Evolutionary conservation across 2,329 filamentous ascomycete species (phyloP).

Genomic region (Lachnellula cervina): DNA sequence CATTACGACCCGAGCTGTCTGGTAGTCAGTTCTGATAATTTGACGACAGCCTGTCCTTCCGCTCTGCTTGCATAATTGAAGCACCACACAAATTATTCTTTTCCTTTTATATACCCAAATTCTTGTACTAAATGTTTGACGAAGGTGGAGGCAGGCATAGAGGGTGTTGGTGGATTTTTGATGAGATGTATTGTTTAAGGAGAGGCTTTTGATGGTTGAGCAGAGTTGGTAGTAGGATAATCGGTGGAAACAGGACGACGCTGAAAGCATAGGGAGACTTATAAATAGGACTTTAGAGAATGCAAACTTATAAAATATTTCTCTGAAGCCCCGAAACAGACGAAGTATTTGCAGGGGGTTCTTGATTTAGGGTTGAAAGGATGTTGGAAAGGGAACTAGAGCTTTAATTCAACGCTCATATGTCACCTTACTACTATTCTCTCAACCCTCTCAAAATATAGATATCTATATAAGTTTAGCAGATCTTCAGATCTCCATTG

Average conservation of each 20-base stretch:
- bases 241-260: not conserved
- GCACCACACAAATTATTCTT: constrained; percentile 12
- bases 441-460: no score
- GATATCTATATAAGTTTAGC: no score
- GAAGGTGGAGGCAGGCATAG: constrained; percentile 1
- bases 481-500: no score
- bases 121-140: constrained; percentile 24
- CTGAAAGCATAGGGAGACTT: not conserved
- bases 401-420: no score
- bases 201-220: not conserved
- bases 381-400: no score
- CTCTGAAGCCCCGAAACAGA: not conserved
- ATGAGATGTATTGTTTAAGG: not conserved
- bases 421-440: no score
- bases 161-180: not conserved
- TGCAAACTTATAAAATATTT: not conserved
- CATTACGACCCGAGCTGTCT: constrained; percentile 11
- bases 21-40: constrained; percentile 21
- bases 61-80: constrained; percentile 1
- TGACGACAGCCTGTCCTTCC: constrained; percentile 12
- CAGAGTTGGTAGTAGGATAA: not conserved
- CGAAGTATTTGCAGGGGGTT: no score
- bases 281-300: not conserved
- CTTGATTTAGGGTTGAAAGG: no score
- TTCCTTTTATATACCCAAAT: constrained; percentile 31